Evolutionary conservation across 2,329 filamentous ascomycete species (phyloP).

Genomic region (Arthrobotrys sinensis): DNA sequence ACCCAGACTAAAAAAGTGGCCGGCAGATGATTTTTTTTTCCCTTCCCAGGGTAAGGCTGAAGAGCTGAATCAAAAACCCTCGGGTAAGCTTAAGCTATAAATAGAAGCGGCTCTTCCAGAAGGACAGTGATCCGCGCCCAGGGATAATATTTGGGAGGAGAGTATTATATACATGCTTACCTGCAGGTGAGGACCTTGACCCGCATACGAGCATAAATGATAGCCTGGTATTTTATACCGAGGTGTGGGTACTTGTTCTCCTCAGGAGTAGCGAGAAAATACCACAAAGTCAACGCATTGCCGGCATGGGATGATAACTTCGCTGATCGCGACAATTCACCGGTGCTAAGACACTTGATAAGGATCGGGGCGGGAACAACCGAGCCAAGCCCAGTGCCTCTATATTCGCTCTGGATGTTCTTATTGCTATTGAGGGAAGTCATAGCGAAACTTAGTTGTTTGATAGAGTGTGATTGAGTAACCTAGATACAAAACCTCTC

Average conservation of each 20-base stretch:
- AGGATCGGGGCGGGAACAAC: no score
- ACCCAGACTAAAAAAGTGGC: not conserved
- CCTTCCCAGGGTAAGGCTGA: not conserved
- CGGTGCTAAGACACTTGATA: no score
- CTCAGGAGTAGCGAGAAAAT: no score
- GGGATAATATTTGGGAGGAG: not conserved
- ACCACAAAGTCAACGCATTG: no score
- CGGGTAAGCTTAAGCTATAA: slow-evolving; percentile 16
- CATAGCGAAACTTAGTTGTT: not conserved
- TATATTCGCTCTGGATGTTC: no score
- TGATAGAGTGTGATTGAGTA: not conserved
- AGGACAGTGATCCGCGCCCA: not conserved
- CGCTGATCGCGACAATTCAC: no score
- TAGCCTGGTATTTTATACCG: no score
- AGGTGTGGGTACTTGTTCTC: no score
- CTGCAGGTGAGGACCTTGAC: slow-evolving; percentile 4
- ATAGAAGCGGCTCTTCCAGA: slow-evolving; percentile 13
- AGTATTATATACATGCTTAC: not conserved
- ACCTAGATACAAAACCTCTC: not conserved
- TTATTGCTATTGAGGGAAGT: no score
- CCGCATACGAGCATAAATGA: not conserved
- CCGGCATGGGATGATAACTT: no score
- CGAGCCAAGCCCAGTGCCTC: no score
- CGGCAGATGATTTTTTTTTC: not conserved
- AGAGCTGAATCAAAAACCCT: not conserved